Evolutionary conservation across 768 basidiomycete species (phyloP).

Genomic region (Coprinopsis strossmayeri): DNA sequence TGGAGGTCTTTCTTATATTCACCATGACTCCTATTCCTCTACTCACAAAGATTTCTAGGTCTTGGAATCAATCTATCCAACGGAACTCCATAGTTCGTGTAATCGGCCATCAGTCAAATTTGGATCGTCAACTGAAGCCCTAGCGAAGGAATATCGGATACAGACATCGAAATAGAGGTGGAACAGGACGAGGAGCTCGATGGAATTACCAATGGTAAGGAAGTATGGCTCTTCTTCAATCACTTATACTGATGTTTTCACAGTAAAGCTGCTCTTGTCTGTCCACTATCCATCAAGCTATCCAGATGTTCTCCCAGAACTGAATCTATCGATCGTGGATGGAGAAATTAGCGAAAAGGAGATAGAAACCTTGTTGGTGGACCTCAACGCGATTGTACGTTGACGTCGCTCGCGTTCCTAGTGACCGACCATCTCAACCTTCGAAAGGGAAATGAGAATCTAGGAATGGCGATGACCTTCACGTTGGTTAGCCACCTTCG

Average conservation of each 20-base stretch:
- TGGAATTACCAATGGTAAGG: constrained; percentile 21
- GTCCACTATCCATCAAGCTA: constrained; percentile 80
- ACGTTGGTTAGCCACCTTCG: constrained; percentile 82
- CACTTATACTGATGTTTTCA: background rate
- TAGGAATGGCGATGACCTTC: constrained; percentile 98
- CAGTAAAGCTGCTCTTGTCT: constrained; percentile 68
- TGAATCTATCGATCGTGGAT: constrained; percentile 60
- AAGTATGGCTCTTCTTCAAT: background rate
- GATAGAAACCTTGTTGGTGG: constrained; percentile 44
- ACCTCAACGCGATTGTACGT: constrained; percentile 36
- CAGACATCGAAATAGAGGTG: constrained; percentile 73
- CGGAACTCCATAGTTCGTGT: constrained; percentile 84
- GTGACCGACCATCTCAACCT: background rate
- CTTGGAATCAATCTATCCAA: constrained; percentile 92
- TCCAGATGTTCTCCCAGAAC: constrained; percentile 74
- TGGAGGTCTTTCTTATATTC: constrained; percentile 61
- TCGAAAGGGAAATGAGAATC: constrained; percentile 70
- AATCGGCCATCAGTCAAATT: constrained; percentile 22
- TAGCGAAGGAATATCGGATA: constrained; percentile 76
- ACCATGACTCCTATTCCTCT: constrained; percentile 9
- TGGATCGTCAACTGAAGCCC: constrained; percentile 33
- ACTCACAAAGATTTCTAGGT: constrained; percentile 44
- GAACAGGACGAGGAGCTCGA: constrained; percentile 79
- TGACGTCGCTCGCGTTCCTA: constrained; percentile 3
- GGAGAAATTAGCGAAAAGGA: constrained; percentile 56